These are phyloP conservation scores for Chlamydomonas incerta DNA, from an alignment of 139 green algal genomes.

Conservation along the genomic window DNA sequence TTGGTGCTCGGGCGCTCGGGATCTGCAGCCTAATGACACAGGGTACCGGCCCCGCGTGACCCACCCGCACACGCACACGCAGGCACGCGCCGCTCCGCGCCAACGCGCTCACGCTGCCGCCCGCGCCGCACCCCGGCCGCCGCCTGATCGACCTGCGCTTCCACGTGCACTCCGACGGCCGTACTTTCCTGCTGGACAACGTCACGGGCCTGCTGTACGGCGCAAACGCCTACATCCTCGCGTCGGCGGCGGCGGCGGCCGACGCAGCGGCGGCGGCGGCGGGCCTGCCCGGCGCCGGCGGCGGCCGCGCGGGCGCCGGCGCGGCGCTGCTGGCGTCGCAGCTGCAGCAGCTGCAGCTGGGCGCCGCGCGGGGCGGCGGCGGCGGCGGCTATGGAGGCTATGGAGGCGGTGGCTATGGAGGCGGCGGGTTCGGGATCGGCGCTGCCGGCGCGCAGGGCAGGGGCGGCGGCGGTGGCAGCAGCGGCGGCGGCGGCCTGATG, in stretches of 20 bases:
- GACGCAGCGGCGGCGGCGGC: background rate
- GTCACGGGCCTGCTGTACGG: constrained; percentile 38
- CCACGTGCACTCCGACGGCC: constrained; percentile 25
- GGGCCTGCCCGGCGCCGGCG: too few relatives aligned
- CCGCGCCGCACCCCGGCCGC: constrained; percentile 28
- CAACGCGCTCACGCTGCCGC: constrained; percentile 5
- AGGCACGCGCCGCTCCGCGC: constrained; percentile 4
- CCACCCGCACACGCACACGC: background rate
- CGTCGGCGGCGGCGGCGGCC: background rate
- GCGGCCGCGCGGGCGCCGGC: too few relatives aligned
- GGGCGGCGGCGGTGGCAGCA: background rate
- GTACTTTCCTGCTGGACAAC: constrained; percentile 25
- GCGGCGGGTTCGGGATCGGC: too few relatives aligned
- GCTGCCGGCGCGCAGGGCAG: background rate
- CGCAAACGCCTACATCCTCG: constrained; percentile 27
- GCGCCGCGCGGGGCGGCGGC: too few relatives aligned
- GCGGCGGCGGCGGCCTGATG: background rate
- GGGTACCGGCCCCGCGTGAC: background rate
- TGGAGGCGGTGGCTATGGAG: too few relatives aligned
- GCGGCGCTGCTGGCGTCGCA: background rate
- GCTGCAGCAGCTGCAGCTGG: background rate
- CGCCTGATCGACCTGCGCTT: constrained; percentile 11
- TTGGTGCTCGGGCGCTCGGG: too few relatives aligned
- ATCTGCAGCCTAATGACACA: background rate
- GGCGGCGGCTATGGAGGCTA: too few relatives aligned